These are phyloP conservation scores for Euclidium syriacum DNA, from an alignment of 345 rosid genomes.

Conservation along the genomic window DNA sequence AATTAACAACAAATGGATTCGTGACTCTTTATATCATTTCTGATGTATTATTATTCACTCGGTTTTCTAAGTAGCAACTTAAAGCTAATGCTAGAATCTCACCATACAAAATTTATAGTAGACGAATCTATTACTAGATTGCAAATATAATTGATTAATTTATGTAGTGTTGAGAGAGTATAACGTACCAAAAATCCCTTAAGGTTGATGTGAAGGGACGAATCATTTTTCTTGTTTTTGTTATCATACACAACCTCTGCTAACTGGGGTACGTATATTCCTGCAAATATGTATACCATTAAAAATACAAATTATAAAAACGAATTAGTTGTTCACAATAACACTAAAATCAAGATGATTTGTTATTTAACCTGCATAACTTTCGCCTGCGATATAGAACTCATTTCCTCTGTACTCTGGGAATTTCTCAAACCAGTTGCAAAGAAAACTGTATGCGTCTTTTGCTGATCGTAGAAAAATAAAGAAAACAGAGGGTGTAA, in stretches of 20 bases:
- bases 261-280: conserved; percentile 79
- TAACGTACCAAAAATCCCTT: conserved; percentile 75
- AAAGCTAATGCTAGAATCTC: background rate
- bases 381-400: conserved; percentile 92
- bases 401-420: conserved; percentile 48
- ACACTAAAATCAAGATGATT: too few relatives aligned
- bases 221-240: conserved; percentile 51
- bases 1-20: too few relatives aligned
- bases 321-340: background rate
- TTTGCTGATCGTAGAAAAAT: conserved; percentile 42
- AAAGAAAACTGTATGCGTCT: conserved; percentile 74
- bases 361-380: conserved; percentile 74
- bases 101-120: background rate
- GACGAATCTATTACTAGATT: background rate
- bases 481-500: background rate
- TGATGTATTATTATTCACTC: too few relatives aligned
- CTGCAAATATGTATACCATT: conserved; percentile 31
- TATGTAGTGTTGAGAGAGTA: background rate
- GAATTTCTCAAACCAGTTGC: conserved; percentile 66
- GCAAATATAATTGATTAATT: too few relatives aligned
- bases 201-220: conserved; percentile 54
- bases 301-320: background rate
- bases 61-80: background rate
- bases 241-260: conserved; percentile 53
- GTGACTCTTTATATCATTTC: background rate